Percentiles rank a stretch among this genome's conserved stretches.
These are phyloP conservation scores for Candida ulmi DNA, from an alignment of 805 yeast species.

Conservation along the genomic window DNA sequence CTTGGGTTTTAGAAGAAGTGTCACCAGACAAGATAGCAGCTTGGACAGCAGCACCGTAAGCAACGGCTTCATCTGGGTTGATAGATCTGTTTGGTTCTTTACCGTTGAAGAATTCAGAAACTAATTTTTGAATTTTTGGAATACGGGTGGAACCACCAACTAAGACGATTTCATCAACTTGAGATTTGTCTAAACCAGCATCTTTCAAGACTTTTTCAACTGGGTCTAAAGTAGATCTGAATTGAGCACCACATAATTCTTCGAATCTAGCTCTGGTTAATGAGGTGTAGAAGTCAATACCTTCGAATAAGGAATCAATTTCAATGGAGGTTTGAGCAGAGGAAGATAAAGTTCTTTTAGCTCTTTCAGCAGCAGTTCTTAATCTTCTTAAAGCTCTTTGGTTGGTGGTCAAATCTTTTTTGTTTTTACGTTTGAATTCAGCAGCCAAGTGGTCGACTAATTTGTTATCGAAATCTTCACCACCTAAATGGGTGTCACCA, in stretches of 20 bases:
- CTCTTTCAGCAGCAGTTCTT: constrained; percentile 97
- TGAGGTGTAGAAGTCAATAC: constrained; percentile 94
- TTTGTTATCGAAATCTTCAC: constrained; percentile 93
- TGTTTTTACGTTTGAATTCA: constrained; percentile 95
- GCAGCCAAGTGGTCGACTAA: constrained; percentile 85
- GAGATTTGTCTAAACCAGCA: constrained; percentile 84
- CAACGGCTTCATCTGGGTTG: constrained; percentile 99
- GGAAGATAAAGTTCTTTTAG: constrained; percentile 94
- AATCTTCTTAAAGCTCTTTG: constrained; percentile 97
- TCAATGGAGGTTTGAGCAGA: constrained; percentile 93
- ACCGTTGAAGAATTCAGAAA: constrained; percentile 94
- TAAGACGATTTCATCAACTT: constrained; percentile 85
- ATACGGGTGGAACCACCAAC: constrained; percentile 99
- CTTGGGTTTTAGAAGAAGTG: constrained; percentile 94
- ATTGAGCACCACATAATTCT: constrained; percentile 89
- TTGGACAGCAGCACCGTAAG: constrained; percentile 98
- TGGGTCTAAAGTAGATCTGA: constrained; percentile 91
- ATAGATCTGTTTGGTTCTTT: constrained; percentile 95
- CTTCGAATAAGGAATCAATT: constrained; percentile 92
- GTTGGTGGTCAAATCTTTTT: constrained; percentile 85
- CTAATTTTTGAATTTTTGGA: constrained; percentile 94
- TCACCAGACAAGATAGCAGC: constrained; percentile 97
- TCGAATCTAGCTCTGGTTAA: constrained; percentile 97
- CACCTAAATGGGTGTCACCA: constrained; percentile 24
- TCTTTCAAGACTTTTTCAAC: constrained; percentile 93